phyloP scores from a whole-genome alignment of 208 protist genomes.

The Herpetomonas tarakana region DNA sequence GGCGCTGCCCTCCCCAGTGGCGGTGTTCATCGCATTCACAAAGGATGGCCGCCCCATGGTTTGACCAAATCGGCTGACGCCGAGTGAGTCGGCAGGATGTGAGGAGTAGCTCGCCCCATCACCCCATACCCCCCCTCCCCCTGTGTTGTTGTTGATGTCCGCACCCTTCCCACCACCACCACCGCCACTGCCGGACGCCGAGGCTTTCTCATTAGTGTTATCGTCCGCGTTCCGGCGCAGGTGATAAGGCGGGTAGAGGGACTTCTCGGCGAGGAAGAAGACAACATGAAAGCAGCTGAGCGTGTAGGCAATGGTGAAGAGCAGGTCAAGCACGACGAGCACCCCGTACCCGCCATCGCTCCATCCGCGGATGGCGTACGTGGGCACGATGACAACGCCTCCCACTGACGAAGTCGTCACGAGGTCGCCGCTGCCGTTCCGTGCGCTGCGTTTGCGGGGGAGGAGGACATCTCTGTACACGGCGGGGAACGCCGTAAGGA shows the following conservation, averaged over 20 bases:
- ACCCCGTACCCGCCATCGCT: constrained; percentile 35
- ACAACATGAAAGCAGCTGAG: constrained; percentile 29
- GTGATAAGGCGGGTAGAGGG: constrained; percentile 43
- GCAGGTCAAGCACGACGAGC: constrained; percentile 27
- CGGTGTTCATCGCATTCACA: no score
- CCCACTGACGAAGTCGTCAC: not conserved
- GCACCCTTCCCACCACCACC: no score
- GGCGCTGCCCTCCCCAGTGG: no score
- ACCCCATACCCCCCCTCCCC: no score
- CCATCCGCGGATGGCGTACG: constrained; percentile 22
- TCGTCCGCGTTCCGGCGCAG: no score
- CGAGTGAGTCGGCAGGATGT: no score
- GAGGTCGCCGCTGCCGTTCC: not conserved
- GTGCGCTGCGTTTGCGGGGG: constrained; percentile 4
- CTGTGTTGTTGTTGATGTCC: no score
- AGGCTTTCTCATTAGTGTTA: no score
- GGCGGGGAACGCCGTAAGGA: constrained; percentile 41
- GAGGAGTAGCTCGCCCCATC: no score
- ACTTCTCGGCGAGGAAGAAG: constrained; percentile 40
- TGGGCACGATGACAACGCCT: not conserved
- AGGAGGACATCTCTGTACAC: constrained; percentile 45
- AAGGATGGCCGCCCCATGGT: no score
- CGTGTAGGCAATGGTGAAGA: constrained; percentile 29
- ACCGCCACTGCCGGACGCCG: no score
- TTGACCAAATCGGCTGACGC: no score